Base-by-base conservation (phyloP, 192 early-diverging fungal genomes). In the Entomortierella parvispora region DNA sequence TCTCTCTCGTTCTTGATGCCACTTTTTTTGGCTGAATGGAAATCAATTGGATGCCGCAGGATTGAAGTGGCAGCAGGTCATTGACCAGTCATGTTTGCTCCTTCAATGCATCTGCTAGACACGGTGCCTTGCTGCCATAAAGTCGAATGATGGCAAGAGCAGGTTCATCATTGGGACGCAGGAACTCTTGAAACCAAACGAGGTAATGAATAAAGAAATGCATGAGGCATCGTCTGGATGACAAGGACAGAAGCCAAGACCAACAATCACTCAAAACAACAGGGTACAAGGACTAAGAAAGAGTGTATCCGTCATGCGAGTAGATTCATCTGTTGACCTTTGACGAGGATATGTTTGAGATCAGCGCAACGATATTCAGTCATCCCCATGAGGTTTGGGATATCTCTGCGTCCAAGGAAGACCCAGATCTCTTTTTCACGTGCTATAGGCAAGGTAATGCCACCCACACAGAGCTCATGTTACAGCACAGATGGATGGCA, bases 301-400 rank as follows among this genome's bases (percentile, higher is more conserved):
- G 14, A 17, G 7, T 45, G 22, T 14, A 23, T 26, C 49, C 12
- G 17, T 18, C 18, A 23, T 40, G 26, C 2, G 18, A 34, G 14
- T 78, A 93, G 90, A 59, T 93, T n/a, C 89, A 88, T 58, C 55
- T 95, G 20, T 63, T 96, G 28, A 87, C 90, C 20, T 93, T 91
- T 79, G 87, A 93, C 75, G 93, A 95, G 62, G 93, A 94, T 33
- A 70, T 81, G 23, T 80, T 80, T 69, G 84, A 90, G 44, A 84
- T 94, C 18, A 81, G 80, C 2, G 66, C 79, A 17, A 85, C 81
- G 1, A 80, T 85, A 40, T 93, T 86, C 79, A 59, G 59, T 17
- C 94, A 96, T 68, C 68, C 82, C 6, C 79, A 87, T 48, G 90
- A 91, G 57, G 79, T 95, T 20, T 87, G 86, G 84, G 80, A 82